A percentile compares a stretch with the other conserved stretches of the same genome.
Evolutionary conservation across 208 protist genomes (phyloP).

Genomic region (Leishmania major): DNA sequence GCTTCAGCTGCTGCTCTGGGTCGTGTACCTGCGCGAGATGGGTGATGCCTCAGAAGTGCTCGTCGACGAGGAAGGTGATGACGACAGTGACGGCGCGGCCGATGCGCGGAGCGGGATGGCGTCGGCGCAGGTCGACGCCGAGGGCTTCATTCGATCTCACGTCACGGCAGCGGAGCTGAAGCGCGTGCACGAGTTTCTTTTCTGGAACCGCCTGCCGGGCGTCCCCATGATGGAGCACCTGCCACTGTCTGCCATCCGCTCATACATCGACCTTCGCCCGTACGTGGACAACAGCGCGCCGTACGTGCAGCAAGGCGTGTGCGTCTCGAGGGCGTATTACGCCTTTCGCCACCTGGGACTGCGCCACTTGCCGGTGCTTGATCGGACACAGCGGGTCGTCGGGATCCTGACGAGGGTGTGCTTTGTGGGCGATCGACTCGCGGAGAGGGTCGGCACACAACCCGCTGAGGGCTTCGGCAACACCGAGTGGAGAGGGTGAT

Average conservation of each 20-base stretch:
- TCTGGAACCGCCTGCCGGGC: conserved; percentile 48
- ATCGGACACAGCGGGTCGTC: conserved; percentile 56
- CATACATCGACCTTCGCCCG: conserved; percentile 49
- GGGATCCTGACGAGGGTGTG: conserved; percentile 85
- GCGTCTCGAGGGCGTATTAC: conserved; percentile 70
- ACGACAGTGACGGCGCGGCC: background rate
- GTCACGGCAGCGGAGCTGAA: conserved; percentile 46
- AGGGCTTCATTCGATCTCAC: conserved; percentile 17
- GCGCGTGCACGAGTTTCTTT: conserved; percentile 55
- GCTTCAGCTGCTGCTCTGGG: conserved; percentile 62
- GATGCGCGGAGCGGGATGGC: background rate
- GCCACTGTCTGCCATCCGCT: conserved; percentile 21
- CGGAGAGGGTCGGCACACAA: conserved; percentile 41
- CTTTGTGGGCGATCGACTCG: conserved; percentile 63
- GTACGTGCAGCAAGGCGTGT: conserved; percentile 60
- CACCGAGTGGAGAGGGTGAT: conserved; percentile 1
- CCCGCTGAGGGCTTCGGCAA: background rate
- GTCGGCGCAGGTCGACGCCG: background rate
- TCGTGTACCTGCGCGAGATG: conserved; percentile 56
- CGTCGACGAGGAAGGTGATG: conserved; percentile 1
- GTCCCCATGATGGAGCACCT: conserved; percentile 42
- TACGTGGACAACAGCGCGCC: conserved; percentile 69
- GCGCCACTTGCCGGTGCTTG: conserved; percentile 79
- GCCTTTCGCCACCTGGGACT: conserved; percentile 80
- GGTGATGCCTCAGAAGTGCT: conserved; percentile 26